Base-by-base conservation (phyloP, 1,284 basidiomycete genomes). In the Leccinum subspadiceum region DNA sequence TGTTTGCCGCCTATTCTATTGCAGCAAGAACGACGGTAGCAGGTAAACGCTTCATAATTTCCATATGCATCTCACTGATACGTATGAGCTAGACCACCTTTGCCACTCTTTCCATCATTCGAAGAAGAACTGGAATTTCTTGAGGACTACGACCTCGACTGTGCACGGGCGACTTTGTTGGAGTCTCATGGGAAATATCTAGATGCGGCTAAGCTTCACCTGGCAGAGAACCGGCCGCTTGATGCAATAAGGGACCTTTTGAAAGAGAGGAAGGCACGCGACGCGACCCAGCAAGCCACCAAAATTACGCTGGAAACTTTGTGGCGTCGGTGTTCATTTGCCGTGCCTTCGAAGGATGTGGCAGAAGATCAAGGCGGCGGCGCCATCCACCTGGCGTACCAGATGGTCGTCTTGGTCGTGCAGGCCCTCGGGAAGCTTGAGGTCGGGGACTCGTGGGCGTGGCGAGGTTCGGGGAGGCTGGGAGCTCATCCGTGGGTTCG, bases 351-450 rank as follows among this genome's bases (percentile, higher is more conserved):
- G 26, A 26, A 26, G 26, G 26, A 26, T 26, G 26, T 26, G 26
- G 26, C 26, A 26, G 26, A 26, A 26, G 26, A 26, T 26, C 0
- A 26, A 26, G 26, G 89, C 6, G 92, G 93, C 6, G 92, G 93
- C 65, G 94, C 94, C 1, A 86, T 97, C 22, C 94, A 98, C 71
- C 84, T 99, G 55, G 95, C 97, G 5, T 98, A 92, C 75, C 90
- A 98, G 75, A 96, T 96, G 0, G 84, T 99, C 60, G 95, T 92
- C 0, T 81, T 99, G 52, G 94, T 99, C 39, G 88, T 92, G 5
- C 93, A 92, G 68, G 95, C 97, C 0, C 83, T 99, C 53, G 89
- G 86, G 65, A 90, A 92, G 58, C 87, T 99, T 52, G 97, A 99
- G 76, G 93, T 95, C 3, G 97, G 97, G 8, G 95, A 98, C 29